Conservation (phyloP, 78 protist genomes). For the Dictyostelium firmibasis region DNA sequence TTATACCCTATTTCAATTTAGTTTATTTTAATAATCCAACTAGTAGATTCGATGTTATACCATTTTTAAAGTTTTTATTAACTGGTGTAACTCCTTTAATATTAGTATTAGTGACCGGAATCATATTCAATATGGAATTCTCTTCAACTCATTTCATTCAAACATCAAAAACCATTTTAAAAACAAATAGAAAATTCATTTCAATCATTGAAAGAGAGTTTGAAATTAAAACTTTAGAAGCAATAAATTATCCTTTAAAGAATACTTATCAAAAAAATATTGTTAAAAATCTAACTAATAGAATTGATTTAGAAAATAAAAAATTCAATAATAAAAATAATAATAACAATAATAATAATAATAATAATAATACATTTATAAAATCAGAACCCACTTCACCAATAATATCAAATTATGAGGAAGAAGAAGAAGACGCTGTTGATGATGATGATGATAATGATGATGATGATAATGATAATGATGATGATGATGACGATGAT, state of each 20-base stretch:
- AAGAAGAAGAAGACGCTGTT: too few species aligned
- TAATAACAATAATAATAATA: too few species aligned
- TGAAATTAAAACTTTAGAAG: neutral
- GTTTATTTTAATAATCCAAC: neutral
- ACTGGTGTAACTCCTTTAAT: neutral
- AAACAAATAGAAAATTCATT: slow-evolving; percentile 1
- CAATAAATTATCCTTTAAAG: neutral
- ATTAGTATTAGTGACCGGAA: neutral
- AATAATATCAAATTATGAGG: neutral
- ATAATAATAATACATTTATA: neutral
- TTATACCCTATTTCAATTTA: neutral
- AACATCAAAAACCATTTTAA: neutral
- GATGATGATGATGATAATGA: too few species aligned
- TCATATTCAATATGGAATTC: neutral
- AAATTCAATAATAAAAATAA: neutral
- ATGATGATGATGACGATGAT: too few species aligned
- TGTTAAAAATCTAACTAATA: neutral
- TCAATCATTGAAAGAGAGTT: neutral
- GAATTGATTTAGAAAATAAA: neutral
- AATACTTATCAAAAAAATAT: neutral
- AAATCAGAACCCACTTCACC: neutral
- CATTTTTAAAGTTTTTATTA: neutral
- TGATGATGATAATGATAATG: too few species aligned
- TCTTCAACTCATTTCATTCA: neutral
- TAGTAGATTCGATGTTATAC: neutral